Evolutionary conservation across 2,329 filamentous ascomycete species (phyloP).

Genomic region (Exophiala spinifera): DNA sequence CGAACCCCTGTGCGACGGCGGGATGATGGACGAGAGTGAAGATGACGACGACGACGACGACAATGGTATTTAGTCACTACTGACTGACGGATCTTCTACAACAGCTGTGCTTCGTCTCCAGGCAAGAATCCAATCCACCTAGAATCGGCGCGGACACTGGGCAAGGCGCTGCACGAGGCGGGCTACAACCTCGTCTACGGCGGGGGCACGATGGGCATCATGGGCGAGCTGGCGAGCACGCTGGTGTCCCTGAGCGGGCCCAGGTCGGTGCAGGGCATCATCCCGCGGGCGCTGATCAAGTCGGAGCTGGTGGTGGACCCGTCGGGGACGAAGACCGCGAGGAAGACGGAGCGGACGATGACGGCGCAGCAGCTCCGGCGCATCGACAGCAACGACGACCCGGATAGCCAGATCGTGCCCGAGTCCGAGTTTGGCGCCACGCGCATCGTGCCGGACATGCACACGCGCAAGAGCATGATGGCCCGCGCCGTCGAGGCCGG

Average conservation of each 20-base stretch:
- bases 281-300: constrained; percentile 77
- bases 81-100: constrained; percentile 21
- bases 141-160: constrained; percentile 73
- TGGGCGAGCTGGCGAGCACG: constrained; percentile 88
- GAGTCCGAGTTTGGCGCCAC: constrained; percentile 68
- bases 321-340: constrained; percentile 15
- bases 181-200: constrained; percentile 88
- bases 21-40: too few species aligned
- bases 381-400: constrained; percentile 29
- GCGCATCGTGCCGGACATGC: constrained; percentile 92
- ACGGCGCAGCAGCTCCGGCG: constrained; percentile 52
- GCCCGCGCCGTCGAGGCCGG: constrained; percentile 79
- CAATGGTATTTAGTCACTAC: too few species aligned
- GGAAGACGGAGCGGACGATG: constrained; percentile 54
- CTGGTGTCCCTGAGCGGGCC: constrained; percentile 81
- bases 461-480: constrained; percentile 93
- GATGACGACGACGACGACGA: too few species aligned
- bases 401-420: constrained; percentile 31
- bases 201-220: constrained; percentile 88
- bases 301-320: constrained; percentile 60
- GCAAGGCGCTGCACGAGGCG: constrained; percentile 67
- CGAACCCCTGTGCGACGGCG: too few species aligned
- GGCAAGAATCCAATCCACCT: constrained; percentile 73
- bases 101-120: constrained; percentile 73
- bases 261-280: constrained; percentile 83